Base-by-base conservation (phyloP, 768 basidiomycete genomes). In the Saitozyma podzolica region DNA sequence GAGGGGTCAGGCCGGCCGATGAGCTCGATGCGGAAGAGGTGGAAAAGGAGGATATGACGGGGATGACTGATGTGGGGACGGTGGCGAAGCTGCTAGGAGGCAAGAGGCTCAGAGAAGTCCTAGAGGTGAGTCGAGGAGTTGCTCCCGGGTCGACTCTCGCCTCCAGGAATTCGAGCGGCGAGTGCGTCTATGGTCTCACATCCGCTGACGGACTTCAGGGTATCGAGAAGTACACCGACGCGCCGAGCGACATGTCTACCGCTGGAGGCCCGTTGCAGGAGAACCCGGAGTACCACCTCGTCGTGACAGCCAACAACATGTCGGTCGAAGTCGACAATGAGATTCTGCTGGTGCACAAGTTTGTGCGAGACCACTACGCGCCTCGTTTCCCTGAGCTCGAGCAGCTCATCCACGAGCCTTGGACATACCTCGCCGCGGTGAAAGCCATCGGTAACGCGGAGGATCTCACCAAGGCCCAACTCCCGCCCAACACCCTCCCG, bases 271-370 rank as follows among this genome's bases (percentile, higher is more conserved):
- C 78, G 4, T 70, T 80, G 8, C 75, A 92, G 76, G 84, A 92
- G 64, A 94, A 95, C 76, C 91, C 92, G 0, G 96, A 99, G 80
- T 99, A 99, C 82, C 87, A 88, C 65, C 83, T 98, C 64, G 98
- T 98, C 72, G 96, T 99, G 6, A 88, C 92, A 70, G 92, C 96
- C 29, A 99, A 99, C 82, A 99, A 99, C 80, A 83, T 98, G 61
- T 92, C 93, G 1, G 96, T 99, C 49, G 96, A 99, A 72, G 88
- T 98, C 6, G 96, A 99, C 81, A 99, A 99, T 71, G 96, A 99
- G 80, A 91, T 97, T 58, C 83, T 99, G 42, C 84, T 99, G 40
- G 94, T 99, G 0, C 92, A 99, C 82, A 99, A 99, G 90, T 98
- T 97, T 84, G 94, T 98, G 74, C 88, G 96, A 65, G 96, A 99